Evolutionary conservation across 139 green algal species (phyloP).

Genomic region (Asterochloris erici): DNA sequence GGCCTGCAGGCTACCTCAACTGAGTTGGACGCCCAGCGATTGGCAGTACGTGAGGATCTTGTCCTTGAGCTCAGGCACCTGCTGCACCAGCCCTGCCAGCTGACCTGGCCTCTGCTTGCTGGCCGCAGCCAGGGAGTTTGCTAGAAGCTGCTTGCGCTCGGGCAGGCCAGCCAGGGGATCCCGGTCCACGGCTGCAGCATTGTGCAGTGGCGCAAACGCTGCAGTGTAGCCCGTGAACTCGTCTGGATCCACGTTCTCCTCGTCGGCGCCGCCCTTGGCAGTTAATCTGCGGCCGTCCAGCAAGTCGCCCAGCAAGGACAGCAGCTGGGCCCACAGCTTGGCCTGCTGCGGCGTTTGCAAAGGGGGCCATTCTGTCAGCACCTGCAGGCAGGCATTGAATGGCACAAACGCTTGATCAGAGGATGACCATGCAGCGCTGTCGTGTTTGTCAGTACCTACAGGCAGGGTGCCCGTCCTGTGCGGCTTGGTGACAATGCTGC

Average conservation of each 20-base stretch:
- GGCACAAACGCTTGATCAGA: no score
- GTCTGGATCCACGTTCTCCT: slow-evolving; percentile 29
- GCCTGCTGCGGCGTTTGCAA: slow-evolving; percentile 25
- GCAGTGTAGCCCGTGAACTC: slow-evolving; percentile 63
- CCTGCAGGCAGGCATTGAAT: background rate
- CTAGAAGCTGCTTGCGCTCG: slow-evolving; percentile 43
- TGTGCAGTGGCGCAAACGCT: slow-evolving; percentile 76
- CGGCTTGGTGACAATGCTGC: no score
- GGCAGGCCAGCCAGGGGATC: slow-evolving; percentile 41
- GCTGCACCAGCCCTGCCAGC: no score
- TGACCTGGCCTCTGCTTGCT: no score
- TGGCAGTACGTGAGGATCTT: no score
- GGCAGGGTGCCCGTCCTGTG: no score
- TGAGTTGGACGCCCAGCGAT: no score
- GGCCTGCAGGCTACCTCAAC: no score
- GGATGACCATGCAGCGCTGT: no score
- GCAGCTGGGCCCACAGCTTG: slow-evolving; percentile 60
- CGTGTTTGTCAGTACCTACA: no score
- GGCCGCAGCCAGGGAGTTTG: slow-evolving; percentile 23
- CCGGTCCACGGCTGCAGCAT: slow-evolving; percentile 52
- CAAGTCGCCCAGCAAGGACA: slow-evolving; percentile 52
- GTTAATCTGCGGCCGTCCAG: slow-evolving; percentile 30
- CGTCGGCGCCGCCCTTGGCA: background rate
- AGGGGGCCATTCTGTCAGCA: slow-evolving; percentile 26
- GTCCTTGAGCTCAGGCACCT: no score